Evolutionary conservation across 257 asterid genomes (phyloP), one percentile per base, ranked within the genome.

Genomic region (Plantago major): DNA sequence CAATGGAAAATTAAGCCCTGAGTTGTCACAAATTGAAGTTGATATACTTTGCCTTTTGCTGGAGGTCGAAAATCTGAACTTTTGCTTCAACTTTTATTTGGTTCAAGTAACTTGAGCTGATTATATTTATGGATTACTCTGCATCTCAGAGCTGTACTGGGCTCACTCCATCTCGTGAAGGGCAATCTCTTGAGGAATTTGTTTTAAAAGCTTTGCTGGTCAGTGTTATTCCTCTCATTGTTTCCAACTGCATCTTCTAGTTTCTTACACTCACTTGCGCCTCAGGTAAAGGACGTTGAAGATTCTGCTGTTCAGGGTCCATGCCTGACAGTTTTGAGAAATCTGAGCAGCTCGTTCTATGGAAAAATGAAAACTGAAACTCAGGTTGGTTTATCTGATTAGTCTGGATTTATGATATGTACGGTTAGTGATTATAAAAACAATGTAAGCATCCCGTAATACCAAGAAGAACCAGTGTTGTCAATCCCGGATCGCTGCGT

Each of bases 121-220:
- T 58, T 48, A 38, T 37, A 5, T 59, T 49, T 15, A 58, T 47
- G 28, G 19, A 40, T 73, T 4, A 46, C n/a, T 53, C 45, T 65
- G n/a, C 15, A 52, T 73, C 55, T 63, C 81, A 93, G 99, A 69
- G 75, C 72, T 83, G 89, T 73, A 66, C 80, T 7, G 63, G 48
- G 62, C 60, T 77, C 59, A 61, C 78, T 55, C 63, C 89, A 51
- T 78, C 86, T 62, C 17, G 55, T 69, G 82, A 65, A 45, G 78
- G 58, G 37, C 55, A 74, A 11, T 81, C 58, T 42, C 44, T 58
- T 33, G 87, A 70, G 45, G 77, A 79, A 43, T 62, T 71, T 45
- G 70, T 90, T 65, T 53, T 82, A 55, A 82, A 79, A 80, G 88
- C 82, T 18, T 78, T 93, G 79, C 71, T 73, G 95, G 99, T 87